Percentiles rank a stretch among this genome's conserved stretches.
These are phyloP conservation scores for Echites panduratus DNA, from an alignment of 257 asterid genomes.

Conservation along the genomic window DNA sequence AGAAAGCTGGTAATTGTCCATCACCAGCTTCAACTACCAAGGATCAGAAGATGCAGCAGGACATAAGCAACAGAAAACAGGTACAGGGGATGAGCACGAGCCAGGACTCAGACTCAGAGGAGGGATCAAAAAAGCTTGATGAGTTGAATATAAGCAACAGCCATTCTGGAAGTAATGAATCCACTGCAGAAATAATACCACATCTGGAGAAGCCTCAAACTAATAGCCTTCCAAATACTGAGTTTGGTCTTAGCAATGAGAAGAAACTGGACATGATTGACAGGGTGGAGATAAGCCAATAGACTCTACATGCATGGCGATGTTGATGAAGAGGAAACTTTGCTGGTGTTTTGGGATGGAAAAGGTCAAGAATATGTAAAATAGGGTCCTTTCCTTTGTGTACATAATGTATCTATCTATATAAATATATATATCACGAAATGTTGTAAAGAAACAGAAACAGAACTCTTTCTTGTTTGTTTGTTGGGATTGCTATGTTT, in stretches of 20 bases:
- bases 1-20: constrained; percentile 9
- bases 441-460: no score
- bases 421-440: no score
- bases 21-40: constrained; percentile 10
- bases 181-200: background rate
- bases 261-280: background rate
- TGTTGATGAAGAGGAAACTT: background rate
- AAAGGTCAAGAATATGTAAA: background rate
- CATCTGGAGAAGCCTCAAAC: background rate
- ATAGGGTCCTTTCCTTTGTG: no score
- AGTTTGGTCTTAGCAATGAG: constrained; percentile 2
- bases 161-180: background rate
- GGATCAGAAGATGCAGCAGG: constrained; percentile 17
- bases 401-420: no score
- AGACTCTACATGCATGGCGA: background rate
- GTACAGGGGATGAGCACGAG: constrained; percentile 9
- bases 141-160: constrained; percentile 4
- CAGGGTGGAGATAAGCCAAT: background rate
- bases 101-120: constrained; percentile 6
- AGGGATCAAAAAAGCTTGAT: background rate
- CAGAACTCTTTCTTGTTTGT: no score
- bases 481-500: no score
- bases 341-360: background rate
- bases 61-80: background rate
- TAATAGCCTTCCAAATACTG: background rate